Base-by-base conservation (phyloP, 2,329 filamentous ascomycete genomes). In the Fusarium algeriense region DNA sequence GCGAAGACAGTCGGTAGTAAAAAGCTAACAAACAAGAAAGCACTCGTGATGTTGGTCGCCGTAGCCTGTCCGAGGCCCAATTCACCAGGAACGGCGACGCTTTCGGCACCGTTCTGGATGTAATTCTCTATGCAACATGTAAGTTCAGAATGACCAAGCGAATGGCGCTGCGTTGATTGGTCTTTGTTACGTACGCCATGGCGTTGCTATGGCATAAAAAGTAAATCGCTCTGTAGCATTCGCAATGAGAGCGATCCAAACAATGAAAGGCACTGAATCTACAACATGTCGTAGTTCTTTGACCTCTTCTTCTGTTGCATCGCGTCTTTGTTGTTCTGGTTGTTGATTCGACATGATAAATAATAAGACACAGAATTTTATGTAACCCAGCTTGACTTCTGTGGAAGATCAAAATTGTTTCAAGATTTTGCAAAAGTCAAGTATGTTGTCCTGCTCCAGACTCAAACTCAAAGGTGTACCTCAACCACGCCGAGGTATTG, bases 161-260 rank as follows among this genome's bases (percentile, higher is more conserved):
- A 23, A 35, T 9, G 13, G 12, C 23, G 17, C 9, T 19, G 19
- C 6, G 14, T 17, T 23, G 26, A 30, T 30, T 30, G 30, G 10
- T 30, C 7, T 30, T 15, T 11, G 9, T 9, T 37, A 45, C 41
- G 10, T 46, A 56, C 53, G 53, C 53, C 53, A 46, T 38, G 53
- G 53, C 15, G 53, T 56, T 46, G 53, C 46, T 7, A 56, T 41
- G 6, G 53, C 53, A 46, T 56, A 56, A 20, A 56, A 56, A 2
- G 53, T 56, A 17, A 56, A 56, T 20, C 53, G 45, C 23, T 56
- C 53, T 1, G 41, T 56, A 8, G 53, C 41, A 23, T 56, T 56
- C 1, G 53, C 30, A 7, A 56, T 12, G 17, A 56, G 53, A 28
- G 41, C 30, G 23, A 56, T 20, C 41, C 53, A 46, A 4, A 56